These are phyloP conservation scores for Cinchona pubescens DNA, from an alignment of 257 asterid species.

Conservation along the genomic window DNA sequence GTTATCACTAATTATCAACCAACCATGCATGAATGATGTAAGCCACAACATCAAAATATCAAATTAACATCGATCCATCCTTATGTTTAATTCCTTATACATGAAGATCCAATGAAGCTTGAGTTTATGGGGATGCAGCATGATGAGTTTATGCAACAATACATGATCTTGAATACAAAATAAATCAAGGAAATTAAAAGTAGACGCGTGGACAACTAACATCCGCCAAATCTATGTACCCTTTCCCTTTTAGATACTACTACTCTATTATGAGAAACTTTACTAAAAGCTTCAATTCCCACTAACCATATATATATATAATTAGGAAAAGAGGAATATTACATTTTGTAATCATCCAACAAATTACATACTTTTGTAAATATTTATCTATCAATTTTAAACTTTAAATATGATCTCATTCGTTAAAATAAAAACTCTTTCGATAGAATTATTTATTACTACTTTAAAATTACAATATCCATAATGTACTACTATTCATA, in stretches of 20 bases:
- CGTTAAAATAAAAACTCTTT: too few species aligned
- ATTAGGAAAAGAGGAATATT: too few species aligned
- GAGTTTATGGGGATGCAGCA: neutral
- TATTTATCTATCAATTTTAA: too few species aligned
- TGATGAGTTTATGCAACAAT: neutral
- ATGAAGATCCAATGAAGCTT: neutral
- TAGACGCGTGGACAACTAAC: constrained; percentile 32
- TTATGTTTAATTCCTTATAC: neutral
- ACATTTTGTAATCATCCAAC: too few species aligned
- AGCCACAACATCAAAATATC: neutral
- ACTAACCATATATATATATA: constrained; percentile 41
- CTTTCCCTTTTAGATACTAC: neutral
- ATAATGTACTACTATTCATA: too few species aligned
- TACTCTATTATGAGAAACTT: constrained; percentile 29
- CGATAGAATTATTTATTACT: too few species aligned
- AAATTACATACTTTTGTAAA: too few species aligned
- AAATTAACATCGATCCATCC: too few species aligned
- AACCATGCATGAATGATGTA: neutral
- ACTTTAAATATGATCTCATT: too few species aligned
- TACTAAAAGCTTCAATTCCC: constrained; percentile 36
- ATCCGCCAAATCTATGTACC: constrained; percentile 25
- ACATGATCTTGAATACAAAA: constrained; percentile 13
- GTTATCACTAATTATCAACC: neutral
- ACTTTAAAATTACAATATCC: too few species aligned
- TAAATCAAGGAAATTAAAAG: constrained; percentile 24